A percentile compares a stretch with the other conserved stretches of the same genome.
Conservation (phyloP, 176 grass and related monocot species). For the Eleusine coracana region DNA sequence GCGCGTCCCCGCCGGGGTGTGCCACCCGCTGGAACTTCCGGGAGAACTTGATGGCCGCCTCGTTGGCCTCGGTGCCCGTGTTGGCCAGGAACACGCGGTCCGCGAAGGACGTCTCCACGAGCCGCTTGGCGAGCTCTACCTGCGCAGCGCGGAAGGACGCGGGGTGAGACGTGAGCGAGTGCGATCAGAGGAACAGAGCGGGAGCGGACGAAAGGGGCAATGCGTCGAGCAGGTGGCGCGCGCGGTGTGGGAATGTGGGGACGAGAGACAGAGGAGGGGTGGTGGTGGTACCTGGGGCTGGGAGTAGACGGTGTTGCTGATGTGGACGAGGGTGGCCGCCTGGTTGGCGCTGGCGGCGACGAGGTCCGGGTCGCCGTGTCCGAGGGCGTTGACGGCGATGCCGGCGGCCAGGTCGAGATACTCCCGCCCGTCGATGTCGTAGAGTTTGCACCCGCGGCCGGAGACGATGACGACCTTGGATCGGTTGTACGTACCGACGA, state of each 20-base stretch:
- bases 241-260: not conserved
- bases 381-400: conserved; percentile 84
- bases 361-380: conserved; percentile 67
- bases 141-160: not conserved
- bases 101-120: conserved; percentile 78
- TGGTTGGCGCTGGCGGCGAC: conserved; percentile 46
- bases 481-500: conserved; percentile 80
- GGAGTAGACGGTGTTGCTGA: conserved; percentile 83
- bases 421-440: conserved; percentile 75
- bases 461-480: conserved; percentile 60
- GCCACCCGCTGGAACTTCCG: conserved; percentile 73
- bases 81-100: conserved; percentile 84
- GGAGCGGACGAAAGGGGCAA: not conserved
- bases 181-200: too few species aligned
- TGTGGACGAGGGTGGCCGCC: conserved; percentile 53
- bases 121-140: conserved; percentile 73
- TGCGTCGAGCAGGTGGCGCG: conserved; percentile 49
- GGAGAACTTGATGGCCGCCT: conserved; percentile 96
- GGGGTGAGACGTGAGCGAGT: not conserved
- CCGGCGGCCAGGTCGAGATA: conserved; percentile 91
- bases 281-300: conserved; percentile 51
- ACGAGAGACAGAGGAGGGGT: not conserved
- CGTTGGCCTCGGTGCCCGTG: conserved; percentile 91
- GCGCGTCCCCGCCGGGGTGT: conserved; percentile 29
- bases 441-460: conserved; percentile 80